Base-by-base conservation (phyloP, 2,329 filamentous ascomycete species). In the Penicillium italicum region DNA sequence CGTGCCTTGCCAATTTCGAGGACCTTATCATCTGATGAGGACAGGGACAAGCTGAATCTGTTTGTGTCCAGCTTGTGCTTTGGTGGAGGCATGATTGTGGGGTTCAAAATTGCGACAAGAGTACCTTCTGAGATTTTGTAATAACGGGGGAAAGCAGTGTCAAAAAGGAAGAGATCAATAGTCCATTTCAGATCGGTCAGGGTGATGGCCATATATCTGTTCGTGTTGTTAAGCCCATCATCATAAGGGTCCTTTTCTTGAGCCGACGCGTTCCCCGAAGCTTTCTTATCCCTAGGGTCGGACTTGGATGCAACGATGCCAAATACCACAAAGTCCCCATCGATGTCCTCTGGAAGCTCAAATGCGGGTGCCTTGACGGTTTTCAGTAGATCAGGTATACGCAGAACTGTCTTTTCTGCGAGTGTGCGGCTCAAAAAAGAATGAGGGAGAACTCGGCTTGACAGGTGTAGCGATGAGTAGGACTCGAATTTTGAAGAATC, bases 91-190 rank as follows among this genome's bases (percentile, higher is more conserved):
- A 99, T 90, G 64, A 97, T 88, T 18, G 80, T 85, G 1, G 94
- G 94, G 68, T 99, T 99, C 30, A 99, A 80, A 26, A 99, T 89
- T 5, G 93, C 94, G 53, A 99, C 80, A 1, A 97, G 82, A 0
- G 92, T 97, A n/a, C 94, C 94, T 2, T 90, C 84, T 0, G 86
- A 86, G n/a, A 97, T 79, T 69, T 96, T 96, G 88, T 93, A 97
- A 77, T 94, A 99, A 52, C 89, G 86, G 16, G 90, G 87, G 66
- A 97, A 97, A 7, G 91, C 95, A 0, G 88, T 86, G 66, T 90
- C 89, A 74, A 99, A 99, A 14, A 99, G 83, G 66, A 91, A 97
- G 40, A 97, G 82, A 61, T 97, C 92, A 12, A 99, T 74, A 65
- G 96, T 91, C 85, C 87, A 96, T 66, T 91, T 88, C 11, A 99